These are phyloP conservation scores for Botrytis galanthina DNA, from an alignment of 2,329 filamentous ascomycete species.

Conservation along the genomic window DNA sequence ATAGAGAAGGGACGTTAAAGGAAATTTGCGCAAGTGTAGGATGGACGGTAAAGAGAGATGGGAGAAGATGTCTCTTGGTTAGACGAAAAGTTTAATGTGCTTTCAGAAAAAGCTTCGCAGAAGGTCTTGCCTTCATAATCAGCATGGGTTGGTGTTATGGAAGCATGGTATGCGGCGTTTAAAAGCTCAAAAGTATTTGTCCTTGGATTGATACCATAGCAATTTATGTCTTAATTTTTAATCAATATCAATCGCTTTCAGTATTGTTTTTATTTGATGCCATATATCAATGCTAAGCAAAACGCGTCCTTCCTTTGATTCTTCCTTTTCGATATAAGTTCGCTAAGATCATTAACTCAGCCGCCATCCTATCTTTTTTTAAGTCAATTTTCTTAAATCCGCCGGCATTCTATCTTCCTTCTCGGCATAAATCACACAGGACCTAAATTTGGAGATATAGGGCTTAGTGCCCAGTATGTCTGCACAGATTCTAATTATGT, in stretches of 20 bases:
- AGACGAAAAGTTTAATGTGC: not conserved
- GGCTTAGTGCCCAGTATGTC: not conserved
- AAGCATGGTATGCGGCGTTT: not conserved
- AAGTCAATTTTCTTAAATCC: no score
- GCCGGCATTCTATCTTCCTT: not conserved
- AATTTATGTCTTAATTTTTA: conserved; percentile 2
- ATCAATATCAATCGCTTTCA: not conserved
- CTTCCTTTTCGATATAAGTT: not conserved
- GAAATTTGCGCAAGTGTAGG: conserved; percentile 18
- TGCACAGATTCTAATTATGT: not conserved
- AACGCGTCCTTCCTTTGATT: not conserved
- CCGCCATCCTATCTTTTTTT: not conserved
- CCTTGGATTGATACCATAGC: not conserved
- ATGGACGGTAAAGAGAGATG: conserved; percentile 20
- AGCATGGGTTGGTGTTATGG: not conserved
- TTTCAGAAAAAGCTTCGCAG: not conserved
- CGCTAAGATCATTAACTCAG: not conserved
- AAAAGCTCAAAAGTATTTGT: conserved; percentile 10
- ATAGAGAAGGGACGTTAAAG: conserved; percentile 15
- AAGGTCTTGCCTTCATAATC: not conserved
- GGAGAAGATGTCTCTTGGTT: conserved; percentile 14
- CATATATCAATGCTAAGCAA: not conserved
- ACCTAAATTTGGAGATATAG: not conserved
- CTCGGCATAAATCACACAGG: not conserved
- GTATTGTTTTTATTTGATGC: not conserved